Evolutionary conservation across 1,284 basidiomycete genomes (phyloP).

Genomic region (Mycena citricolor): DNA sequence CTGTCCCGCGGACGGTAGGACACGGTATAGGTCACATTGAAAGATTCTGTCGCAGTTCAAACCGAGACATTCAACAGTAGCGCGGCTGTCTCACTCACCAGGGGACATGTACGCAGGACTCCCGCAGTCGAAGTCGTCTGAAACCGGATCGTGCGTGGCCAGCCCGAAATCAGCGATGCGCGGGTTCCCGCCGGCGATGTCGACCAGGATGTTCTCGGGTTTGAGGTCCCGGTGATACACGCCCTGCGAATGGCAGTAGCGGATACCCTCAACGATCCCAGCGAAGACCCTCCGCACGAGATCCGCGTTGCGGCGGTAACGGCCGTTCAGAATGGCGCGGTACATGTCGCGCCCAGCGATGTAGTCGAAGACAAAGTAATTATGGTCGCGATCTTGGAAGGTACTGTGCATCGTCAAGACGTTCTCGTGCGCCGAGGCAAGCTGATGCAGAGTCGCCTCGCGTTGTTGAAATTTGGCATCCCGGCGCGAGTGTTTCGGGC

Average conservation of each 20-base stretch:
- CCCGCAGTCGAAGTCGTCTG: slow-evolving; percentile 62
- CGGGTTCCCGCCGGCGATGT: slow-evolving; percentile 44
- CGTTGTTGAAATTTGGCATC: slow-evolving; percentile 24
- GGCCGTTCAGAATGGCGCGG: slow-evolving; percentile 17
- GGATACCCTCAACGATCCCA: slow-evolving; percentile 62
- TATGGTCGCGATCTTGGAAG: slow-evolving; percentile 45
- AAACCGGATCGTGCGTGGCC: slow-evolving; percentile 55
- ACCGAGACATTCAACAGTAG: slow-evolving; percentile 10
- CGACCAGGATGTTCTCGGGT: slow-evolving; percentile 70
- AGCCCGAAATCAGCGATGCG: slow-evolving; percentile 71
- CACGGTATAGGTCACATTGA: not conserved
- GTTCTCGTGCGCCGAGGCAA: slow-evolving; percentile 60
- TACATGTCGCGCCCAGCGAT: slow-evolving; percentile 44
- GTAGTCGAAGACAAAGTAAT: slow-evolving; percentile 46
- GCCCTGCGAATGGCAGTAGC: slow-evolving; percentile 53
- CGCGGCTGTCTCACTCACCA: slow-evolving; percentile 34
- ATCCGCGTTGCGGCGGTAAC: slow-evolving; percentile 1
- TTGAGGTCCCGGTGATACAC: slow-evolving; percentile 76
- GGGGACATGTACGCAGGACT: slow-evolving; percentile 65
- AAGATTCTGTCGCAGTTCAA: slow-evolving; percentile 11
- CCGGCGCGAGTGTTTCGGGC: slow-evolving; percentile 16
- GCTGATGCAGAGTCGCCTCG: slow-evolving; percentile 52
- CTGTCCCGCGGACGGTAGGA: slow-evolving; percentile 30
- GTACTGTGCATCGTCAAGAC: slow-evolving; percentile 69
- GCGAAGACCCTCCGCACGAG: slow-evolving; percentile 53